These are phyloP conservation scores for Mortierella polycephala DNA, from an alignment of 371 early-diverging fungal species.

Conservation along the genomic window DNA sequence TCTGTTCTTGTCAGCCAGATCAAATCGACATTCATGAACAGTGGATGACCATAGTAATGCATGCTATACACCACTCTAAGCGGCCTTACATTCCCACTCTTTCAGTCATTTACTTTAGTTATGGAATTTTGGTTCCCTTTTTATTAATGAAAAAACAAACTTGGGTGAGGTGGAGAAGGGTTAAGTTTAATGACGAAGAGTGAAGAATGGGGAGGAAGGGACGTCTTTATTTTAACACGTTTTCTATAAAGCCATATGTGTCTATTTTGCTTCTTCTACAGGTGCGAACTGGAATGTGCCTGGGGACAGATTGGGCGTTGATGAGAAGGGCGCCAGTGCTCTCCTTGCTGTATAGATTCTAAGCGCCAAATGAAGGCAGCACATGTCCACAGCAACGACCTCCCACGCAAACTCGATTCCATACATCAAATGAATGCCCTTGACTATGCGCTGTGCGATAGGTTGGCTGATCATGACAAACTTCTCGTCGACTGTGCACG, in stretches of 20 bases:
- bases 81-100: too few species aligned
- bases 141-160: too few species aligned
- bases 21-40: too few species aligned
- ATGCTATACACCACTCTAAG: too few species aligned
- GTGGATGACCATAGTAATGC: too few species aligned
- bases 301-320: neutral
- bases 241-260: neutral
- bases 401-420: constrained; percentile 91
- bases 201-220: too few species aligned
- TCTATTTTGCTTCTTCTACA: neutral
- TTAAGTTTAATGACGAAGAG: too few species aligned
- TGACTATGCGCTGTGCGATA: constrained; percentile 80
- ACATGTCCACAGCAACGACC: constrained; percentile 71
- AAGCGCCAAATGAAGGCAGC: constrained; percentile 57
- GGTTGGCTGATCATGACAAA: constrained; percentile 73
- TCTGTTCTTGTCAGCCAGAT: too few species aligned
- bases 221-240: too few species aligned
- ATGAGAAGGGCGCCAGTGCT: constrained; percentile 59
- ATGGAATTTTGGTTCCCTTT: too few species aligned
- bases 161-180: too few species aligned
- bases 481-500: constrained; percentile 63
- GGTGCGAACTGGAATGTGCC: constrained; percentile 4
- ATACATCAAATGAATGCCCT: constrained; percentile 81
- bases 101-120: too few species aligned
- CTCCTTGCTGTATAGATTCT: constrained; percentile 60